phyloP scores from a whole-genome alignment of 2,329 filamentous ascomycete genomes.

The Sporothrix variecibatus region DNA sequence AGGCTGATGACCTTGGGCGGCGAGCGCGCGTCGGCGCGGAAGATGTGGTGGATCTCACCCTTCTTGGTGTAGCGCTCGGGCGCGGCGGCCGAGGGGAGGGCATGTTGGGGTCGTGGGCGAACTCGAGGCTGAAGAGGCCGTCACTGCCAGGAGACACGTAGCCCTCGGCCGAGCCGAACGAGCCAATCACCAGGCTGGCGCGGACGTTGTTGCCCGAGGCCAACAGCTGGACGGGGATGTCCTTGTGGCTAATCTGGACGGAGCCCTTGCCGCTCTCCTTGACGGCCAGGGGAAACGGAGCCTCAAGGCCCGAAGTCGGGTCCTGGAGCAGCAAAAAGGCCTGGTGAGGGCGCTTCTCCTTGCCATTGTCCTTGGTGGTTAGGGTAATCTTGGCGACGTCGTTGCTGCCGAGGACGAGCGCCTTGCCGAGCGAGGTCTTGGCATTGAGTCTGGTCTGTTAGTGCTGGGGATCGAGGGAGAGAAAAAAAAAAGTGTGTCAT shows the following conservation, averaged over 20 bases:
- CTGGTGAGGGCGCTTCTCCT: constrained; percentile 85
- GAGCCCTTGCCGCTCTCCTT: constrained; percentile 88
- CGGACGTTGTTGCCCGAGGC: constrained; percentile 66
- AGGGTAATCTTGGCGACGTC: constrained; percentile 82
- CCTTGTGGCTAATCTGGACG: constrained; percentile 83
- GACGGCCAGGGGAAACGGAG: constrained; percentile 78
- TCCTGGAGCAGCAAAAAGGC: constrained; percentile 86
- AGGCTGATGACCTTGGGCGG: constrained; percentile 79
- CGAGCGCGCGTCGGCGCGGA: constrained; percentile 76
- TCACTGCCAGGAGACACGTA: constrained; percentile 53
- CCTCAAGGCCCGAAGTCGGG: constrained; percentile 72
- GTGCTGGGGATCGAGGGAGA: neutral
- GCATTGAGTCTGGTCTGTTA: constrained; percentile 55
- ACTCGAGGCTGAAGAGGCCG: constrained; percentile 69
- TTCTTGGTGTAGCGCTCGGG: constrained; percentile 82
- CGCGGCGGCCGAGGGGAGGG: constrained; percentile 60
- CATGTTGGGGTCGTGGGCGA: constrained; percentile 64
- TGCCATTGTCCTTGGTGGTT: constrained; percentile 77
- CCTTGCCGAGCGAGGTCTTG: constrained; percentile 61
- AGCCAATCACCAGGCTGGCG: constrained; percentile 82
- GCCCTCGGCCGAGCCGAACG: constrained; percentile 73
- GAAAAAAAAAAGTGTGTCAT: neutral
- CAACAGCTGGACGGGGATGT: constrained; percentile 83
- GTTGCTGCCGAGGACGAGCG: constrained; percentile 64
- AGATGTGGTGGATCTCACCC: constrained; percentile 86